These are phyloP conservation scores for Agroathelia rolfsii DNA, from an alignment of 1,284 basidiomycete species.

Conservation along the genomic window DNA sequence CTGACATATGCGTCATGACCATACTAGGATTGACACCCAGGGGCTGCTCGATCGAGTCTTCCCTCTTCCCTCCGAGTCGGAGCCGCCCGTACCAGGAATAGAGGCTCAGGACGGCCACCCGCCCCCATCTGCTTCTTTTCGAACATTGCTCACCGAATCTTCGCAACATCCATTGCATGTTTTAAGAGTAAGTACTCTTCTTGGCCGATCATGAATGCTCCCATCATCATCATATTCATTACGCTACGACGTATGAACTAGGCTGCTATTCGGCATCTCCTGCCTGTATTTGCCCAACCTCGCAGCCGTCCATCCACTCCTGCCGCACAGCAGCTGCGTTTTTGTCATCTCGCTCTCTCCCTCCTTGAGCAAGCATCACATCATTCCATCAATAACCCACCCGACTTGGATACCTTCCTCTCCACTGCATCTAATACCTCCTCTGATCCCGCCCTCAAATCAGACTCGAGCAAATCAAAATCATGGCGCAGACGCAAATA, in stretches of 20 bases:
- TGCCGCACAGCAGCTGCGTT: conserved; percentile 57
- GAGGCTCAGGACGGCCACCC: no score
- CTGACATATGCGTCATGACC: conserved; percentile 21
- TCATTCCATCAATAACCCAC: conserved; percentile 32
- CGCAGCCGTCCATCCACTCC: conserved; percentile 50
- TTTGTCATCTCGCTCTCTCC: conserved; percentile 61
- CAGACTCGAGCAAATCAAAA: conserved; percentile 17
- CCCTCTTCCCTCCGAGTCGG: conserved; percentile 33
- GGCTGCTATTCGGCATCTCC: conserved; percentile 55
- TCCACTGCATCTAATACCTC: conserved; percentile 18
- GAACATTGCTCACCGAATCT: conserved; percentile 48
- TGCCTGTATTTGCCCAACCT: conserved; percentile 56
- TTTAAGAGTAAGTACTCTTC: conserved; percentile 32
- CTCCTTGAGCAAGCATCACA: conserved; percentile 61
- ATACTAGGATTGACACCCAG: conserved; percentile 61
- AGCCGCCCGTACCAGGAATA: conserved; percentile 25
- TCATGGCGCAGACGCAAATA: no score
- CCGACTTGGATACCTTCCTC: conserved; percentile 36
- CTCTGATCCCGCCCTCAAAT: conserved; percentile 16
- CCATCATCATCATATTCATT: no score
- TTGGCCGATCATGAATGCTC: no score
- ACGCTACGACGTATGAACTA: no score
- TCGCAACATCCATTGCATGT: conserved; percentile 42
- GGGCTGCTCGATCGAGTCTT: conserved; percentile 74
- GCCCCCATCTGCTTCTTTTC: conserved; percentile 50